Conservation (phyloP, 768 basidiomycete species). For the Gautieria morchelliformis region DNA sequence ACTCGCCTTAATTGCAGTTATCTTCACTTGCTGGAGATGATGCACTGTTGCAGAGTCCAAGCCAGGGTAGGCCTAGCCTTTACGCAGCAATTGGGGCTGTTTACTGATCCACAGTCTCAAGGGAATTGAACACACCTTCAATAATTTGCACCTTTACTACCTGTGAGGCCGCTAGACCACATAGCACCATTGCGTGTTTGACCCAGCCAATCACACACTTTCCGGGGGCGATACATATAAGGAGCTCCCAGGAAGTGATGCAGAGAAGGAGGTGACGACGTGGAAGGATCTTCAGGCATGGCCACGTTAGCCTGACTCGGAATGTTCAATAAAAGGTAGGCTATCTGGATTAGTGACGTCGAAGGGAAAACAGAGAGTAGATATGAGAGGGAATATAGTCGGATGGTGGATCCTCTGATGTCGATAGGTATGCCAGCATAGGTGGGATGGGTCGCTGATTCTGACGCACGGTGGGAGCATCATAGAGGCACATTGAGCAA, state of each 20-base stretch:
- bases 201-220: constrained; percentile 53
- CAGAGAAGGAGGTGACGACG: constrained; percentile 27
- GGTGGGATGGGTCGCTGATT: constrained; percentile 1
- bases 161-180: neutral
- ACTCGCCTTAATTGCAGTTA: constrained; percentile 8
- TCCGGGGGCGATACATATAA: constrained; percentile 47
- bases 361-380: constrained; percentile 68
- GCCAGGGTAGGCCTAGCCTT: neutral
- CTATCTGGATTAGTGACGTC: neutral
- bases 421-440: neutral
- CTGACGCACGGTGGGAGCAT: constrained; percentile 16
- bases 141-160: neutral
- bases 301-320: neutral
- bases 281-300: neutral
- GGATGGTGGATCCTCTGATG: neutral
- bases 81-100: neutral
- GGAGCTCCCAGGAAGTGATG: constrained; percentile 33
- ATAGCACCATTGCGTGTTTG: neutral
- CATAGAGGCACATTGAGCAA: constrained; percentile 4
- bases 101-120: neutral
- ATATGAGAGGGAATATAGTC: constrained; percentile 18
- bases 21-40: neutral
- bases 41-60: neutral
- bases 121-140: neutral
- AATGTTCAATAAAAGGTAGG: neutral